A percentile compares a stretch with the other conserved stretches of the same genome.
These are phyloP conservation scores for Diplotaxis tenuifolia DNA, from an alignment of 345 rosid species.

Conservation along the genomic window DNA sequence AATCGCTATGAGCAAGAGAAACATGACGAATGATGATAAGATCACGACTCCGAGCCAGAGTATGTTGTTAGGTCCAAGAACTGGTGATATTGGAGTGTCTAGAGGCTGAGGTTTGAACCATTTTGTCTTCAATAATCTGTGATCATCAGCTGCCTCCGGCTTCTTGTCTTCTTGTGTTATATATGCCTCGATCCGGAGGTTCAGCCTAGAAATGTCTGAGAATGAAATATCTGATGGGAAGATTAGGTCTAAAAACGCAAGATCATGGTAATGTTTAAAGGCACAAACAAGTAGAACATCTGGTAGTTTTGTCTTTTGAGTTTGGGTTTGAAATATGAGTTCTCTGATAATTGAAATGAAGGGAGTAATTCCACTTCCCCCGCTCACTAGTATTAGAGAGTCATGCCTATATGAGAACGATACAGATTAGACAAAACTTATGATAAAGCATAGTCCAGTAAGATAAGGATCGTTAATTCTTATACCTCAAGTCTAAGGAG, in stretches of 20 bases:
- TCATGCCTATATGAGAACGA: constrained; percentile 46
- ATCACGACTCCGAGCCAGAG: constrained; percentile 71
- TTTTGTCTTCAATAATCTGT: constrained; percentile 32
- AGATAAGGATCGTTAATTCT: too few species aligned
- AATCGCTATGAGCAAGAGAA: constrained; percentile 60
- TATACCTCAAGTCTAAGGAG: constrained; percentile 47
- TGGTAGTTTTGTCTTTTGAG: constrained; percentile 41
- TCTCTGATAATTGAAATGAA: constrained; percentile 71
- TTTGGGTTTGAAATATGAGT: constrained; percentile 46
- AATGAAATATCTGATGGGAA: constrained; percentile 46
- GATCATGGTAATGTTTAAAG: constrained; percentile 54
- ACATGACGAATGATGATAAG: constrained; percentile 57
- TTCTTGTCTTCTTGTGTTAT: constrained; percentile 51
- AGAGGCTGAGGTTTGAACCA: constrained; percentile 55
- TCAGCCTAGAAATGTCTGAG: constrained; percentile 30
- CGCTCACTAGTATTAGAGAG: constrained; percentile 66
- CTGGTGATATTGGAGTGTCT: constrained; percentile 53
- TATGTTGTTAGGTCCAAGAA: constrained; percentile 71
- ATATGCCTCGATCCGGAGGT: constrained; percentile 50
- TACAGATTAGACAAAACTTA: neutral
- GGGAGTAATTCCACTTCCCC: constrained; percentile 86
- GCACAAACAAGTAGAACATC: constrained; percentile 56
- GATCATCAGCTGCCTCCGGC: constrained; percentile 18
- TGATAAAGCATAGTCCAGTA: too few species aligned
- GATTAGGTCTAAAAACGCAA: constrained; percentile 57